A percentile compares a stretch with the other conserved stretches of the same genome.
Conservation (phyloP, 2,329 filamentous ascomycete species). For the Beauveria sp. region DNA sequence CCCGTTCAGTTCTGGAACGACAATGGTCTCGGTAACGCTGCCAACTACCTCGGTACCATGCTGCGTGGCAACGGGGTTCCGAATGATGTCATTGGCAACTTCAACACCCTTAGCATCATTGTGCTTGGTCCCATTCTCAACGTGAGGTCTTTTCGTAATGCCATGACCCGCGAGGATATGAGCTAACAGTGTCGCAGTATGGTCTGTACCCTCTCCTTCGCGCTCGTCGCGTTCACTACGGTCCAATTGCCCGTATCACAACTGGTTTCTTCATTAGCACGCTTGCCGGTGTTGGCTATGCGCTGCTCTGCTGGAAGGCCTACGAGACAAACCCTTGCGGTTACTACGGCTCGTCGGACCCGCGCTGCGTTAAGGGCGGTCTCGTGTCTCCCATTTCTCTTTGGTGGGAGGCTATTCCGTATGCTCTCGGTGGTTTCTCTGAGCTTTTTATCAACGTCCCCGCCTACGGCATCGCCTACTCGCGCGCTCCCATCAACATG, state of each 20-base stretch:
- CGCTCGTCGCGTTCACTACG: slow-evolving; percentile 44
- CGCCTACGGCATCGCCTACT: slow-evolving; percentile 45
- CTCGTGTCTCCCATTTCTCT: slow-evolving; percentile 19
- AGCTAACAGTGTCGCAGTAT: slow-evolving; percentile 12
- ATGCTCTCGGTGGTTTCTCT: slow-evolving; percentile 21
- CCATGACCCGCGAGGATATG: background rate
- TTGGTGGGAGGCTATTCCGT: slow-evolving; percentile 19
- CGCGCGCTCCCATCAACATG: slow-evolving; percentile 43
- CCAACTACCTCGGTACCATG: slow-evolving; percentile 31
- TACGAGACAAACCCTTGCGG: slow-evolving; percentile 47
- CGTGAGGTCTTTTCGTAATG: slow-evolving; percentile 7
- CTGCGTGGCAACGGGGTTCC: slow-evolving; percentile 43
- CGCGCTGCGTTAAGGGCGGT: slow-evolving; percentile 16
- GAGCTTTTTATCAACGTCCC: slow-evolving; percentile 23
- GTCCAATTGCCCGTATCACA: slow-evolving; percentile 49
- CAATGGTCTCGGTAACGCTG: slow-evolving; percentile 29
- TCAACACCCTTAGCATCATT: slow-evolving; percentile 53
- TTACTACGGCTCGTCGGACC: slow-evolving; percentile 19
- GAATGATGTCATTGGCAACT: slow-evolving; percentile 54
- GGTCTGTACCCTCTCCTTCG: slow-evolving; percentile 49
- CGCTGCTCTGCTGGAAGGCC: slow-evolving; percentile 50
- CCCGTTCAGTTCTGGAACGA: slow-evolving; percentile 34
- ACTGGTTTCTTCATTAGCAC: slow-evolving; percentile 45
- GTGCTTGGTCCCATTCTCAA: slow-evolving; percentile 28
- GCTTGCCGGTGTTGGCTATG: slow-evolving; percentile 46